phyloP scores from a whole-genome alignment of 2,329 filamentous ascomycete species.

The Pseudogymnoascus sp. region DNA sequence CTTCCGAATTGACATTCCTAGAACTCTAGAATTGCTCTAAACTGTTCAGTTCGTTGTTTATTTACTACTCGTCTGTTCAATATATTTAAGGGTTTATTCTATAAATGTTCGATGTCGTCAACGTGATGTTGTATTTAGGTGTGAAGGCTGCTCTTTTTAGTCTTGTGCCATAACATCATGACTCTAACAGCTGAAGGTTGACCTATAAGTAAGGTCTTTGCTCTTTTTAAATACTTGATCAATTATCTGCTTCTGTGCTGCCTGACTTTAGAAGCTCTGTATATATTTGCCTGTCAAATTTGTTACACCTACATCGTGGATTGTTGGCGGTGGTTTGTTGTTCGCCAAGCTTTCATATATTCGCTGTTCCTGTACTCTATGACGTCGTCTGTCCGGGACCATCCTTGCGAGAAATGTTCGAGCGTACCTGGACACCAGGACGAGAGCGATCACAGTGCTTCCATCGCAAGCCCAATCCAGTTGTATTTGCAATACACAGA shows the following conservation, averaged over 20 bases:
- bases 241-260: not conserved
- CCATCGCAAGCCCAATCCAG: not conserved
- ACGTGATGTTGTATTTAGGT: not conserved
- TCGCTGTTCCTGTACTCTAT: not conserved
- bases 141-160: not conserved
- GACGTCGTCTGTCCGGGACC: not conserved
- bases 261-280: not conserved
- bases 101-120: not conserved
- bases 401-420: not conserved
- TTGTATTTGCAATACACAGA: not conserved
- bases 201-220: not conserved
- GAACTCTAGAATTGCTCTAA: not conserved
- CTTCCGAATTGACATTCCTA: not conserved
- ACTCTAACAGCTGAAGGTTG: not conserved
- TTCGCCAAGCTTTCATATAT: not conserved
- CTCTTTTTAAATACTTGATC: not conserved
- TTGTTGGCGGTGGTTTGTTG: not conserved
- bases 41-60: not conserved
- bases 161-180: not conserved
- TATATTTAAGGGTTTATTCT: not conserved
- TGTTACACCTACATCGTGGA: not conserved
- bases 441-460: not conserved
- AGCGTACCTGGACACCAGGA: not conserved
- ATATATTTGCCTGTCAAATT: not conserved
- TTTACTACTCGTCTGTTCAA: not conserved